Percentiles rank a stretch among this genome's conserved stretches.
phyloP scores from a whole-genome alignment of 495 filamentous ascomycete genomes.

The Aspergillus cavernicola region DNA sequence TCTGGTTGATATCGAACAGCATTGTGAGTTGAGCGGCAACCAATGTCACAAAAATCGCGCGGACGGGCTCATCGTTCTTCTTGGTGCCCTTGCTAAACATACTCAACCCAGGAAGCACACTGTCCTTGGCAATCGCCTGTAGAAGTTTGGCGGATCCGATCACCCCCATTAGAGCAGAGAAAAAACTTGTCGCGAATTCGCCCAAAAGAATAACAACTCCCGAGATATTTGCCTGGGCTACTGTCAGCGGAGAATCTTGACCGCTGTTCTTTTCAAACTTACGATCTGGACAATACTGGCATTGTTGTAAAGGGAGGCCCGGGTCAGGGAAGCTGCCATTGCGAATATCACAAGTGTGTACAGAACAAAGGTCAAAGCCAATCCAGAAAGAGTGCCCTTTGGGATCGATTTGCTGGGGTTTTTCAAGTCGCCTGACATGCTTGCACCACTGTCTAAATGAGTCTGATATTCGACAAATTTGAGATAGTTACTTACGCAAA shows the following conservation, averaged over 20 bases:
- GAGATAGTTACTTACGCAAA: conserved; percentile 49
- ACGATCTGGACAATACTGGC: conserved; percentile 74
- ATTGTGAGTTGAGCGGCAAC: conserved; percentile 75
- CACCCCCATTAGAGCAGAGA: conserved; percentile 83
- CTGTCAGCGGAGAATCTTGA: conserved; percentile 14
- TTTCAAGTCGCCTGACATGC: conserved; percentile 83
- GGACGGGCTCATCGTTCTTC: conserved; percentile 69
- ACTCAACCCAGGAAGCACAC: conserved; percentile 69
- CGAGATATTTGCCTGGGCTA: conserved; percentile 60
- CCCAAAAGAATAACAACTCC: conserved; percentile 70
- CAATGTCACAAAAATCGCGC: conserved; percentile 75
- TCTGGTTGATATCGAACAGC: conserved; percentile 81
- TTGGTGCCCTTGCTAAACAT: conserved; percentile 74
- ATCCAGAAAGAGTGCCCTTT: conserved; percentile 71
- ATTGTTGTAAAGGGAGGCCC: conserved; percentile 70
- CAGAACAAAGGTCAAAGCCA: conserved; percentile 69
- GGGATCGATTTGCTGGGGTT: conserved; percentile 85
- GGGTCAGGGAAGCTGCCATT: conserved; percentile 73
- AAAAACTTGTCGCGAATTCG: conserved; percentile 78
- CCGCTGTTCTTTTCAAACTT: conserved; percentile 18
- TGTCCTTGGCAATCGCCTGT: conserved; percentile 79
- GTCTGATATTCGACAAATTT: conserved; percentile 5
- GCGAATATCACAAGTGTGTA: conserved; percentile 77
- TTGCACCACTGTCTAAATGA: conserved; percentile 58
- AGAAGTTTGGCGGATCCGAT: conserved; percentile 86